Conservation (phyloP, 2,329 filamentous ascomycete species). For the Blastomyces parvus region DNA sequence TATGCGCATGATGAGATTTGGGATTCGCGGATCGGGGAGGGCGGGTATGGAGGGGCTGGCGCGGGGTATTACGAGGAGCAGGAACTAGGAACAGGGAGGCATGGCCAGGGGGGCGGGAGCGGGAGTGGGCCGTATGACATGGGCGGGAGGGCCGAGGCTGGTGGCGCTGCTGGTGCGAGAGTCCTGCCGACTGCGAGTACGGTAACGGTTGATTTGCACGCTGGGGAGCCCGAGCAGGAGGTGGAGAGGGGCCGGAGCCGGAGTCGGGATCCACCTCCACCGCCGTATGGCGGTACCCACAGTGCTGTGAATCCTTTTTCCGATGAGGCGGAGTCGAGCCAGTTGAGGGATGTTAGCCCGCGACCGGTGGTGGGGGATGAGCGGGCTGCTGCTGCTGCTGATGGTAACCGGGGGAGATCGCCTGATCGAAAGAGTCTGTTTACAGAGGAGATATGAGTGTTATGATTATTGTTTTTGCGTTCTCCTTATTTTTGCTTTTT, state of each 20-base stretch:
- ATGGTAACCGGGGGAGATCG: background rate
- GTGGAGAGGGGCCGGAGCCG: slow-evolving; percentile 37
- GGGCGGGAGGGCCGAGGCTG: slow-evolving; percentile 16
- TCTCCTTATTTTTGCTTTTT: background rate
- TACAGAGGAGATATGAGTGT: slow-evolving; percentile 54
- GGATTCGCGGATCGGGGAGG: slow-evolving; percentile 68
- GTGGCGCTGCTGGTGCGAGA: too few relatives aligned
- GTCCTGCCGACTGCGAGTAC: background rate
- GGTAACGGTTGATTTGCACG: background rate
- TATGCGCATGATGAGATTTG: slow-evolving; percentile 73
- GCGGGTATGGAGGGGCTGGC: slow-evolving; percentile 40
- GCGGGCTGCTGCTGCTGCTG: slow-evolving; percentile 12
- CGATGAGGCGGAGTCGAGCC: slow-evolving; percentile 55
- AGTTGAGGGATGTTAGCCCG: slow-evolving; percentile 63
- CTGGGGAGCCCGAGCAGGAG: slow-evolving; percentile 5
- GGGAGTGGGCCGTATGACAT: slow-evolving; percentile 29
- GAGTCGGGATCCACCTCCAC: slow-evolving; percentile 42
- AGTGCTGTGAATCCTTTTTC: slow-evolving; percentile 73
- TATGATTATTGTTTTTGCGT: background rate
- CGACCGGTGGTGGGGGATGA: slow-evolving; percentile 53
- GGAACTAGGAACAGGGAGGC: slow-evolving; percentile 50
- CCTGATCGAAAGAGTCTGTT: slow-evolving; percentile 61
- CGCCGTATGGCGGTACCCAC: slow-evolving; percentile 25
- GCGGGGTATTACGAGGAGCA: slow-evolving; percentile 65
- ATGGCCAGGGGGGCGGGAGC: slow-evolving; percentile 34